Conservation (phyloP, 129 eudicot species). For the Calendula officinalis region DNA sequence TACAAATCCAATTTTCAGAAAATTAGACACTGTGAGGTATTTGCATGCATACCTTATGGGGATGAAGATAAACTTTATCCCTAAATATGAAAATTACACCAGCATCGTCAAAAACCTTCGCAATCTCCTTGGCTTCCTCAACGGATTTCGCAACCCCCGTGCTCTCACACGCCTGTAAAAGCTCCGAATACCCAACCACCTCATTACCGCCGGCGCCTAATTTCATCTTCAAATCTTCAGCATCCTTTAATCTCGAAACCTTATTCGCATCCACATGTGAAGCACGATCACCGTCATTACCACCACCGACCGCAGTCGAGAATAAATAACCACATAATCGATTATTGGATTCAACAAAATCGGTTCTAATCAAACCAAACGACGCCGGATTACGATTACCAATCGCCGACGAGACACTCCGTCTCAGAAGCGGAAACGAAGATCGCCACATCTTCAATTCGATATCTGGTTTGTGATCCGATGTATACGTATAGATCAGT, state of each 20-base stretch:
- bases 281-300: conserved; percentile 16
- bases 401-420: conserved; percentile 10
- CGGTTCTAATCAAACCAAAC: neutral
- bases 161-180: conserved; percentile 49
- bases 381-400: conserved; percentile 5
- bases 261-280: conserved; percentile 57
- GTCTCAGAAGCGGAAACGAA: conserved; percentile 38
- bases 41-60: conserved; percentile 52
- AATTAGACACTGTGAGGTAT: neutral
- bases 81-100: conserved; percentile 68
- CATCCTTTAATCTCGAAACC: conserved; percentile 66
- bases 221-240: conserved; percentile 64
- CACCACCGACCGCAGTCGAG: conserved; percentile 10
- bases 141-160: conserved; percentile 54
- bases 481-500: conserved; percentile 14
- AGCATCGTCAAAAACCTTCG: conserved; percentile 71
- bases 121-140: conserved; percentile 60
- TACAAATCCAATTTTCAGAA: neutral
- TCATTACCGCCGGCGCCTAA: conserved; percentile 56
- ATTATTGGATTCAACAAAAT: neutral
- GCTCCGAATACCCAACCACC: conserved; percentile 56
- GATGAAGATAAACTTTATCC: conserved; percentile 80
- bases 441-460: conserved; percentile 39
- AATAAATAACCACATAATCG: conserved; percentile 20
- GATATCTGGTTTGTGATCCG: neutral